Evolutionary conservation across 1,139 yeast species (phyloP).

Genomic region (Kodamaea suecica): DNA sequence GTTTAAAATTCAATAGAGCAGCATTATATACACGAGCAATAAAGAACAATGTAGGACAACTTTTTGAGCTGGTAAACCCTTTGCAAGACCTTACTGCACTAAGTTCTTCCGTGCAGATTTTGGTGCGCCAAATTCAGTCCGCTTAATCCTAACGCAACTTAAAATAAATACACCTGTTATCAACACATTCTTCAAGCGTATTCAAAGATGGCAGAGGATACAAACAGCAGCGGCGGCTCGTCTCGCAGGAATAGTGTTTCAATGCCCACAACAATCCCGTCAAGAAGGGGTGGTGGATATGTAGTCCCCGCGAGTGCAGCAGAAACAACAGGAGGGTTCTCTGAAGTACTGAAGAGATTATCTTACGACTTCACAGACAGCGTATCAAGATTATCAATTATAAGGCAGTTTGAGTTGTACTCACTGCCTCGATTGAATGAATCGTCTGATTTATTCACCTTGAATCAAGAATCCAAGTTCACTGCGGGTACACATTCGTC

Average conservation of each 20-base stretch:
- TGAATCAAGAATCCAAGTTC: slow-evolving; percentile 9
- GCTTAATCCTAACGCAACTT: too few relatives aligned
- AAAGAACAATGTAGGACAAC: too few relatives aligned
- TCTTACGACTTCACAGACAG: slow-evolving; percentile 20
- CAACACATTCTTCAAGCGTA: neutral
- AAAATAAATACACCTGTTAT: neutral
- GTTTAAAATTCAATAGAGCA: too few relatives aligned
- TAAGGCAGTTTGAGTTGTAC: slow-evolving; percentile 34
- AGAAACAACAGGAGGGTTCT: slow-evolving; percentile 8
- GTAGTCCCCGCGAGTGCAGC: neutral
- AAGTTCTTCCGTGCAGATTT: too few relatives aligned
- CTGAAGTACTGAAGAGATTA: slow-evolving; percentile 11
- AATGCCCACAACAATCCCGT: too few relatives aligned
- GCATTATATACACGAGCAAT: too few relatives aligned
- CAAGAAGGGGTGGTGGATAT: neutral
- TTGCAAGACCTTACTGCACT: too few relatives aligned
- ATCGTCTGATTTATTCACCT: slow-evolving; percentile 27
- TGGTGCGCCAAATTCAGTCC: too few relatives aligned
- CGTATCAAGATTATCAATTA: slow-evolving; percentile 28
- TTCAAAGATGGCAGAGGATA: slow-evolving; percentile 1
- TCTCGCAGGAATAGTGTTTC: slow-evolving; percentile 2
- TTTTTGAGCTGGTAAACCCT: too few relatives aligned
- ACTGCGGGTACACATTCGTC: neutral
- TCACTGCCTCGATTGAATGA: slow-evolving; percentile 36
- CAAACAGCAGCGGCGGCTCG: neutral